Conservation (phyloP, 106 monocot genomes). For the Vanilla planifolia region DNA sequence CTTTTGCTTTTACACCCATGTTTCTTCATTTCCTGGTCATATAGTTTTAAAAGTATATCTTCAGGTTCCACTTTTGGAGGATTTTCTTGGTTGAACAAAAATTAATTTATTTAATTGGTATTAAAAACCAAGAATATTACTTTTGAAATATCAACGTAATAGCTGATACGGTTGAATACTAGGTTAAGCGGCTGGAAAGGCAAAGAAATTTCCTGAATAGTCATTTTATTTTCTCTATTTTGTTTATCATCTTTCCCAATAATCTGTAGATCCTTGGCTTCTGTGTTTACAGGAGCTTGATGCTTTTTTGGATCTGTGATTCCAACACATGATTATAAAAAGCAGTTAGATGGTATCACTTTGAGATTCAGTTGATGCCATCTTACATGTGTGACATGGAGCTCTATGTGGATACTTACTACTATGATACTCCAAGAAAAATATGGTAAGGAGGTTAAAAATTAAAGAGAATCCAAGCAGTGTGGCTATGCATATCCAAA, state of each 20-base stretch:
- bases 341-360: background rate
- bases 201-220: conserved; percentile 32
- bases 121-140: conserved; percentile 28
- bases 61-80: background rate
- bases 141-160: conserved; percentile 77
- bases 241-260: background rate
- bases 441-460: conserved; percentile 45
- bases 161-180: conserved; percentile 65
- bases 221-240: background rate
- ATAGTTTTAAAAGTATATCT: background rate
- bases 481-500: conserved; percentile 36
- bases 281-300: conserved; percentile 6
- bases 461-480: conserved; percentile 30
- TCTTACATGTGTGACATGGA: background rate
- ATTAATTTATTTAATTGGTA: background rate
- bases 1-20: conserved; percentile 5
- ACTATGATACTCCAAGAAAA: conserved; percentile 33
- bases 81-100: background rate
- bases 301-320: conserved; percentile 39
- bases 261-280: conserved; percentile 16
- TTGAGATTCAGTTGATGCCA: background rate
- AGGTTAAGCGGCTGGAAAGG: conserved; percentile 78
- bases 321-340: background rate
- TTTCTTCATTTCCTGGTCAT: conserved; percentile 34
- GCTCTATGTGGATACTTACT: conserved; percentile 12